Evolutionary conservation across 768 basidiomycete species (phyloP), one percentile per base, ranked within the genome.

Genomic region (Termitomyces sp.): DNA sequence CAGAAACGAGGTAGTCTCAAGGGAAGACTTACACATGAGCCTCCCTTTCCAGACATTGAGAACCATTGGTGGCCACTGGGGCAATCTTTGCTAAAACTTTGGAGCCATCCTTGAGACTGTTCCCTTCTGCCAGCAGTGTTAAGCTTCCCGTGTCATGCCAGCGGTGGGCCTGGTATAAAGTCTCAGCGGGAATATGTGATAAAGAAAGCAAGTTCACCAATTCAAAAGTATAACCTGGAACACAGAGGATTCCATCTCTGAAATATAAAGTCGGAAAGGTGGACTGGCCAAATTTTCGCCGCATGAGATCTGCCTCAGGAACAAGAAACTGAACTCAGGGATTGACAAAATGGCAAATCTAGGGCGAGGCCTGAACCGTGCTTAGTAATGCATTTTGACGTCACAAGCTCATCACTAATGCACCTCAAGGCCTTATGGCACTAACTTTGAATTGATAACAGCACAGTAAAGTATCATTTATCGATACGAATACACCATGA

Each of bases 101-200:
- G 4, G 83, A 83, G 34, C 83, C 79, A 63, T 87, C 85, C 70
- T 87, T 87, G 58, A 88, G 70, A 60, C 80, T 84, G 60, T 75
- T 82, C 21, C 87, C 87, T 66, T 87, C 85, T 0, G 83, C 84
- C 45, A 89, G 69, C 34, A 80, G 69, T 0, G 87, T 88, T 76
- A 84, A 78, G 57, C 84, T 84, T 50, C 87, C 87, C 0, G 85
- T 87, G 64, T 89, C 87, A 55, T 83, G 77, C 87, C 87, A 89
- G 70, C 73, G 77, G 19, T 71, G 64, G 21, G 82, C 85, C 85
- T 87, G 51, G 28, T 43, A 17, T 48, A 12, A 19, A 48, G 14
- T 41, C 22, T 52, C 19, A 45, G 28, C 24, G 9, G 7, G 43
- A 0, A 35, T 46, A 26, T 3, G 37, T 42, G 44, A 40, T 47